Conservation (phyloP, 1,284 basidiomycete species). For the Apiotrichum akiyoshidainum region DNA sequence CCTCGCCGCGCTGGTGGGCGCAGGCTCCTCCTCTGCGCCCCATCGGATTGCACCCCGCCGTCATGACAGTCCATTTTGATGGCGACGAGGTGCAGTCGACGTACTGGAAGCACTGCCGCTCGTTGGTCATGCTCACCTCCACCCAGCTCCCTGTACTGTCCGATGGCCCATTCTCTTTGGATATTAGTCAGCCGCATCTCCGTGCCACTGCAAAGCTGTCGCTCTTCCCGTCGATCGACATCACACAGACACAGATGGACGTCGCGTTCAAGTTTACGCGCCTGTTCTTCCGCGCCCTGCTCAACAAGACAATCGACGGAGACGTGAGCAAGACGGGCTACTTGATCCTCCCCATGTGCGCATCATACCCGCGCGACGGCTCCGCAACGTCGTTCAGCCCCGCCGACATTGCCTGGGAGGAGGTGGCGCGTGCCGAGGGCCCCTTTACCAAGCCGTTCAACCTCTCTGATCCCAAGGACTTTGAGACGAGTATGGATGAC, state of each 20-base stretch:
- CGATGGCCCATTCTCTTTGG: background rate
- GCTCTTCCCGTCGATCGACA: background rate
- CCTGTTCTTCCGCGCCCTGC: slow-evolving; percentile 28
- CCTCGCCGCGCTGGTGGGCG: slow-evolving; percentile 1
- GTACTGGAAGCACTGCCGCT: slow-evolving; percentile 4
- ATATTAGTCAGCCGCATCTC: background rate
- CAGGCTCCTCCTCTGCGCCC: background rate
- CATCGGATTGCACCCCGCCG: background rate
- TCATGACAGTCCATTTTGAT: background rate
- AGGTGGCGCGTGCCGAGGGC: slow-evolving; percentile 21
- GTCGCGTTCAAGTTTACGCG: slow-evolving; percentile 26
- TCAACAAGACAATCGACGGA: slow-evolving; percentile 27
- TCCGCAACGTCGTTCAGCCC: background rate
- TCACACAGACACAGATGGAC: slow-evolving; percentile 16
- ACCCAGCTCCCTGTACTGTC: background rate
- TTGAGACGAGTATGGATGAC: slow-evolving; percentile 22
- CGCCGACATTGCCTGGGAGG: slow-evolving; percentile 37
- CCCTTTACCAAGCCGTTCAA: slow-evolving; percentile 18
- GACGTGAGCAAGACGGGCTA: slow-evolving; percentile 21
- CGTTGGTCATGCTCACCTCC: slow-evolving; percentile 5
- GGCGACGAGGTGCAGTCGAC: background rate
- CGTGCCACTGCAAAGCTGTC: background rate
- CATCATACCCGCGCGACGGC: slow-evolving; percentile 1
- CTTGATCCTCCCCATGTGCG: slow-evolving; percentile 31
- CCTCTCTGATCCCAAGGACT: slow-evolving; percentile 5